Percentiles rank a stretch among this genome's conserved stretches.
Conservation (phyloP, 2,329 filamentous ascomycete species). For the Stemphylium lycopersici region DNA sequence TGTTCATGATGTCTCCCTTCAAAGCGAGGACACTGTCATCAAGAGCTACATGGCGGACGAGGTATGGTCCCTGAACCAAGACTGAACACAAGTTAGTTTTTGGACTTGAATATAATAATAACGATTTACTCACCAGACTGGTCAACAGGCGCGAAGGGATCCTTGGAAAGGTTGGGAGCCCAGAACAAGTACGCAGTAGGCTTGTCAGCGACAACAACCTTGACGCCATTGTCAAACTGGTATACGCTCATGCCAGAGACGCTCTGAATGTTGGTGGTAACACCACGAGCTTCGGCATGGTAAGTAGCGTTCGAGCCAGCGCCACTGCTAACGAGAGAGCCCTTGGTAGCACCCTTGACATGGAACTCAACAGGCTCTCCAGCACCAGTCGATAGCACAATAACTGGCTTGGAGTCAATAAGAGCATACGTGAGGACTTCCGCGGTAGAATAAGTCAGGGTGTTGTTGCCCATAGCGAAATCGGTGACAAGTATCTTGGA, state of each 20-base stretch:
- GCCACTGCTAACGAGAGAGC: conserved; percentile 47
- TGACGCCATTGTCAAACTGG: conserved; percentile 46
- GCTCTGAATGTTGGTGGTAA: conserved; percentile 41
- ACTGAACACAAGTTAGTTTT: conserved; percentile 20
- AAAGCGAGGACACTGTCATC: conserved; percentile 36
- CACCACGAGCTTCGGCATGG: conserved; percentile 47
- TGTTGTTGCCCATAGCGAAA: conserved; percentile 61
- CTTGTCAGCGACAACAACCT: conserved; percentile 48
- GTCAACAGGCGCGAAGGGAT: conserved; percentile 49
- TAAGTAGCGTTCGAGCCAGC: conserved; percentile 53
- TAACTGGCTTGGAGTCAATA: conserved; percentile 44
- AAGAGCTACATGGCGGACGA: conserved; percentile 42
- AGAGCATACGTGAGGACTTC: conserved; percentile 57
- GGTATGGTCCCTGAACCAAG: conserved; percentile 50
- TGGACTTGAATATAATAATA: neutral
- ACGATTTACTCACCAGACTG: conserved; percentile 28
- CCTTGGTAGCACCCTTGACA: conserved; percentile 46
- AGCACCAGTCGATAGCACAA: conserved; percentile 49
- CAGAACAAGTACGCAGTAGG: conserved; percentile 48
- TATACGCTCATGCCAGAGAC: conserved; percentile 44
- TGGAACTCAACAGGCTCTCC: conserved; percentile 52
- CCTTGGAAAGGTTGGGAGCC: conserved; percentile 48
- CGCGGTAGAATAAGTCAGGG: conserved; percentile 60
- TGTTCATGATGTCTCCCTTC: conserved; percentile 45
- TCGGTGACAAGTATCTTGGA: conserved; percentile 68